phyloP scores from a whole-genome alignment of 2,329 filamentous ascomycete genomes.

The Hypoxylon sp. region DNA sequence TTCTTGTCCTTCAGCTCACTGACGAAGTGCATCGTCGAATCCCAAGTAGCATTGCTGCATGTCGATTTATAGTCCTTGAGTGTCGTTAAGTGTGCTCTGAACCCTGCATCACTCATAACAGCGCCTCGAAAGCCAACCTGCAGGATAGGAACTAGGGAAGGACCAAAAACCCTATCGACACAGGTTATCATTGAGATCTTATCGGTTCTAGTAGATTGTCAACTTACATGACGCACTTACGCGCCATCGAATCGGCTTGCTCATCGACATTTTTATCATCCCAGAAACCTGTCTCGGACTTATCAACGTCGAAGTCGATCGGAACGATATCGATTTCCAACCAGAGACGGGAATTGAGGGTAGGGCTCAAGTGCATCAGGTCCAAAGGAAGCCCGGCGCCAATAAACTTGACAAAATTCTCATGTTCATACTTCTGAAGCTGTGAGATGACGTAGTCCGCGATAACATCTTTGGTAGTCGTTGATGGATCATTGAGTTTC shows the following conservation, averaged over 20 bases:
- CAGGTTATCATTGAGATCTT: slow-evolving; percentile 31
- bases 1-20: slow-evolving; percentile 74
- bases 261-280: slow-evolving; percentile 78
- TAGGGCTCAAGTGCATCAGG: slow-evolving; percentile 73
- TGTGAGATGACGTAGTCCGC: slow-evolving; percentile 72
- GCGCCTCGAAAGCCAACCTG: slow-evolving; percentile 76
- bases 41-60: slow-evolving; percentile 75
- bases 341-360: slow-evolving; percentile 80
- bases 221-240: slow-evolving; percentile 81
- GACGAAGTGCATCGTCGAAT: slow-evolving; percentile 74
- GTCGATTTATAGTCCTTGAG: slow-evolving; percentile 73
- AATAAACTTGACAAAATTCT: slow-evolving; percentile 80
- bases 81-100: slow-evolving; percentile 71
- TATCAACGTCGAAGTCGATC: slow-evolving; percentile 71
- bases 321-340: slow-evolving; percentile 82
- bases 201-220: slow-evolving; percentile 14
- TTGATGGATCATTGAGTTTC: slow-evolving; percentile 59
- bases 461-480: slow-evolving; percentile 62
- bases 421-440: slow-evolving; percentile 72
- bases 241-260: slow-evolving; percentile 84
- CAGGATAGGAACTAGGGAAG: slow-evolving; percentile 77
- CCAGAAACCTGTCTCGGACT: slow-evolving; percentile 63
- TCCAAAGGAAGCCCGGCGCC: slow-evolving; percentile 78
- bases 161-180: slow-evolving; percentile 76
- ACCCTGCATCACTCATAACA: slow-evolving; percentile 79